Conservation (phyloP, 148 eudicot species). For the Arctostaphylos glauca region DNA sequence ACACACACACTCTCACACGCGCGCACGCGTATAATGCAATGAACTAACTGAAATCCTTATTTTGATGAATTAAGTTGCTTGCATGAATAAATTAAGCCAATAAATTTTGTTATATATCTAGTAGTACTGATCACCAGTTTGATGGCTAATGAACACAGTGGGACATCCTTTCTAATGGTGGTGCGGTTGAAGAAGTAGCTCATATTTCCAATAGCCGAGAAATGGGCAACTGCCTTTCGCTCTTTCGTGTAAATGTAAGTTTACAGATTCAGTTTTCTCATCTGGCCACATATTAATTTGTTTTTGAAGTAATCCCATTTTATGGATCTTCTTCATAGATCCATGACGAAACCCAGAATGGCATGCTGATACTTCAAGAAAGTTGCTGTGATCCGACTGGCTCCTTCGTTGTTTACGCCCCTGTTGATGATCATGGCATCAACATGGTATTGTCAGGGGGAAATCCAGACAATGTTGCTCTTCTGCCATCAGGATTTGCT, state of each 20-base stretch:
- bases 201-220: constrained; percentile 43
- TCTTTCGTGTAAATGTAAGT: constrained; percentile 62
- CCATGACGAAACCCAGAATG: not conserved
- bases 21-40: no score
- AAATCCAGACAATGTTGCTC: constrained; percentile 64
- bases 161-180: constrained; percentile 45
- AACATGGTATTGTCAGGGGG: constrained; percentile 62
- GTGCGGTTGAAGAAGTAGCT: constrained; percentile 45
- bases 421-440: constrained; percentile 52
- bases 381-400: constrained; percentile 61
- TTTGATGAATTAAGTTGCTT: not conserved
- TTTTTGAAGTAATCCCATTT: not conserved
- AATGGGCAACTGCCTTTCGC: constrained; percentile 35
- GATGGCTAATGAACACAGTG: constrained; percentile 25
- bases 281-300: not conserved
- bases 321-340: not conserved
- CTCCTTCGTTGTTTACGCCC: constrained; percentile 70
- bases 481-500: constrained; percentile 85
- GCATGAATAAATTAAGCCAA: no score
- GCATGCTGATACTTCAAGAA: constrained; percentile 81
- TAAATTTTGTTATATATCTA: no score
- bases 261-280: not conserved
- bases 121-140: not conserved
- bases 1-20: no score
- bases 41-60: not conserved